Evolutionary conservation across 768 basidiomycete genomes (phyloP).

Genomic region (Kwoniella heveanensis): DNA sequence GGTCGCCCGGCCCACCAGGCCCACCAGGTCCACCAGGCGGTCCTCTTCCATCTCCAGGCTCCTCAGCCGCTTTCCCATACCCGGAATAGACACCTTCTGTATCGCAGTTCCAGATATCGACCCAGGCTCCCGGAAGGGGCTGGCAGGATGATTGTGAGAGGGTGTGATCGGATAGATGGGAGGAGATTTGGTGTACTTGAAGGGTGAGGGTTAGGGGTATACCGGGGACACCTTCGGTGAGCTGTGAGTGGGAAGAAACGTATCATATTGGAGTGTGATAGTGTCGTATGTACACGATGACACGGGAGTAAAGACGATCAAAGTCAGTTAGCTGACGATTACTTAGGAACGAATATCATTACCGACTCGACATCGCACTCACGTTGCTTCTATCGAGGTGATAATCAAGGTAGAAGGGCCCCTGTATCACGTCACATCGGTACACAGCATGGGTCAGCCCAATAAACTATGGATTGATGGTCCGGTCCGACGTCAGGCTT

Average conservation of each 20-base stretch:
- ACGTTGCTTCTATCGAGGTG: conserved; percentile 8
- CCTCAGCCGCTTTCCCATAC: conserved; percentile 9
- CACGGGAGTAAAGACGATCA: background rate
- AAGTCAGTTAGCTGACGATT: background rate
- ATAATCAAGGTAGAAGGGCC: conserved; percentile 20
- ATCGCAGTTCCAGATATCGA: conserved; percentile 19
- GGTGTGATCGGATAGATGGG: conserved; percentile 4
- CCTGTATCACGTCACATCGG: too few species aligned
- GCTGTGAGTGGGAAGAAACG: background rate
- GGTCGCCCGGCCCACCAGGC: background rate
- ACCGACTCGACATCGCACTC: background rate
- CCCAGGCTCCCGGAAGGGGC: conserved; percentile 12
- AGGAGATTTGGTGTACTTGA: conserved; percentile 10
- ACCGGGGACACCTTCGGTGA: conserved; percentile 12
- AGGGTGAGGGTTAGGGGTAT: conserved; percentile 9
- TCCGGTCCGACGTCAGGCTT: too few species aligned
- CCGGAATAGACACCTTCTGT: conserved; percentile 13
- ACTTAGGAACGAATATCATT: too few species aligned
- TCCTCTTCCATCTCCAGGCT: background rate
- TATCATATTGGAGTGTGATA: too few species aligned
- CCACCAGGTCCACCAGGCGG: background rate
- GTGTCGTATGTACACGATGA: too few species aligned
- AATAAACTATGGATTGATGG: too few species aligned
- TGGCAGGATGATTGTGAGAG: conserved; percentile 7
- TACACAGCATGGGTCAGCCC: too few species aligned